A percentile compares a stretch with the other conserved stretches of the same genome.
Evolutionary conservation across 495 filamentous ascomycete genomes (phyloP).

Genomic region (Trypethelium eluteriae): DNA sequence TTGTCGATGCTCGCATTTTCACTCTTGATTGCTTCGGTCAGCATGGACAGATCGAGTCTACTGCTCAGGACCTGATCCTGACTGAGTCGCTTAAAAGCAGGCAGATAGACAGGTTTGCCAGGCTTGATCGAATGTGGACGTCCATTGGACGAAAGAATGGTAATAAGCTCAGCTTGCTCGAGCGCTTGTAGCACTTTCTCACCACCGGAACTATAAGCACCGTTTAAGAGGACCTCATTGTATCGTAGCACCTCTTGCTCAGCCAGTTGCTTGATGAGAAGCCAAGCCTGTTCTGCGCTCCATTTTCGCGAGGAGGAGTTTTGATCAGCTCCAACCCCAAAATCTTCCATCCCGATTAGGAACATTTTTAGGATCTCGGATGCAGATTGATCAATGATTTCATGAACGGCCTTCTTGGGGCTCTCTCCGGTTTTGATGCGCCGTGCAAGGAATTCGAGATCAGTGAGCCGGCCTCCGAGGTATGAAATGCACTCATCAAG

Average conservation of each 20-base stretch:
- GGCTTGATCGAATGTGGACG: slow-evolving; percentile 69
- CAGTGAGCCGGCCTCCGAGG: slow-evolving; percentile 83
- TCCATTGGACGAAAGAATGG: slow-evolving; percentile 61
- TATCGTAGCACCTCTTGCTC: slow-evolving; percentile 57
- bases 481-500: slow-evolving; percentile 75
- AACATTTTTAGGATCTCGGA: slow-evolving; percentile 92
- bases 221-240: slow-evolving; percentile 70
- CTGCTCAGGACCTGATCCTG: slow-evolving; percentile 64
- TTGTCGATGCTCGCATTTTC: slow-evolving; percentile 72
- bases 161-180: slow-evolving; percentile 81
- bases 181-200: slow-evolving; percentile 70
- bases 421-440: slow-evolving; percentile 86
- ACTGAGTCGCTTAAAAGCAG: slow-evolving; percentile 65
- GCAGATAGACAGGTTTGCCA: slow-evolving; percentile 79
- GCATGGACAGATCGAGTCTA: slow-evolving; percentile 64
- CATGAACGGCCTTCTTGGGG: slow-evolving; percentile 71
- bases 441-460: slow-evolving; percentile 85
- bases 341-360: slow-evolving; percentile 51
- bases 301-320: slow-evolving; percentile 44
- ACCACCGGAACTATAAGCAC: slow-evolving; percentile 60
- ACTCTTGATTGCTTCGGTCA: slow-evolving; percentile 57
- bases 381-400: slow-evolving; percentile 80
- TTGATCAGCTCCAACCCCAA: slow-evolving; percentile 10
- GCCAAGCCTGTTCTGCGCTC: slow-evolving; percentile 82
- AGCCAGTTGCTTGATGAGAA: slow-evolving; percentile 68